Evolutionary conservation across 1,284 basidiomycete genomes (phyloP), one percentile per base, ranked within the genome.

Genomic region (Cutaneotrichosporon arboriforme): DNA sequence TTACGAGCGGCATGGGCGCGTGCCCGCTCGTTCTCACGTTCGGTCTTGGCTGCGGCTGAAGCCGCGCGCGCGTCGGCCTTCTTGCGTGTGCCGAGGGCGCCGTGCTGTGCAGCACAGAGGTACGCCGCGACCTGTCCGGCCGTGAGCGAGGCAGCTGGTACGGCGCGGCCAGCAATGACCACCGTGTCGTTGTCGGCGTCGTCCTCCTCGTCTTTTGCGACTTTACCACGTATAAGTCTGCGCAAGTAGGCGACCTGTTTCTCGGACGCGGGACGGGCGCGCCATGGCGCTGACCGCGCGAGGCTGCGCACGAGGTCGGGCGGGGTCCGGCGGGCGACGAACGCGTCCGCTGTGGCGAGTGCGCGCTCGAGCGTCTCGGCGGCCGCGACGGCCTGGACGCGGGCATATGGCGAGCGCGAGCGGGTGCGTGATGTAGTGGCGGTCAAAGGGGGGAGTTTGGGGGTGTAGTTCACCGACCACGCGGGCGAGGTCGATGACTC

Each of bases 241-340:
- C 72, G 61, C n/a, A 94, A 74, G 37, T 86, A 75, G 9, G 72
- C 64, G 55, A 83, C 80, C 65, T 96, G 91, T 34, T 75, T 77
- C 5, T 81, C 77, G 1, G 85, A 82, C 0, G 90, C 87, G 9
- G 83, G 81, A 4, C 76, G 70, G 38, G 68, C 72, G 26, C 93
- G 80, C 93, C 93, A 97, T 14, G 72, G 73, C 0, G 91, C 89
- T 41, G 77, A 78, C 13, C 84, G 80, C 18, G 80, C 76, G 12
- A 88, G 69, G 26, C 87, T 89, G 54, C 37, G 58, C 58, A 56
- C 53, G 23, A 41, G 54, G 34, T 55, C 46, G 18, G 51, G 41
- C 36, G 68, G 55, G 18, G 59, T 38, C 0, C 64, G 56, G 18
- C 57, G 49, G 37, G 66, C 64, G 4, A 64, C 62, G 42, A 62